phyloP scores from a whole-genome alignment of 2,329 filamentous ascomycete species.

The Aureobasidium pullulans region DNA sequence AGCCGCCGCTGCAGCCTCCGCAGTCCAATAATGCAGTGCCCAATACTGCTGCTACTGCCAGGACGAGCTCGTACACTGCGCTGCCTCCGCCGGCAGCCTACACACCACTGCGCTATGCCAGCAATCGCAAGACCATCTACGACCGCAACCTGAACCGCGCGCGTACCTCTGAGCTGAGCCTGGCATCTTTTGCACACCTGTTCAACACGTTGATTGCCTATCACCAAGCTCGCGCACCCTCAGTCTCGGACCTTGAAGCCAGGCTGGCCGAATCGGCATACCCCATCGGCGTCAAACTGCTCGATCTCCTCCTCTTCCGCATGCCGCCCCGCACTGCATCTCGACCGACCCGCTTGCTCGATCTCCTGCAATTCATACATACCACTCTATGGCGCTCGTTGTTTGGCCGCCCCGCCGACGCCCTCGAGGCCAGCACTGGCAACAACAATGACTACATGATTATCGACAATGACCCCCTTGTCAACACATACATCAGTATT shows the following conservation, averaged over 20 bases:
- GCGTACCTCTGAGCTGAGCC: conserved; percentile 80
- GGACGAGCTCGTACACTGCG: conserved; percentile 17
- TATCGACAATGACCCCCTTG: conserved; percentile 92
- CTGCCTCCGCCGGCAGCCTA: conserved; percentile 28
- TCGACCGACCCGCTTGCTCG: conserved; percentile 79
- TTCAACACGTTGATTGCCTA: conserved; percentile 97
- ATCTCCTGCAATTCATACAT: conserved; percentile 91
- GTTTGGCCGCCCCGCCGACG: conserved; percentile 83
- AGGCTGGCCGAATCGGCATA: conserved; percentile 54
- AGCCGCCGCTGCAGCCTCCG: background rate
- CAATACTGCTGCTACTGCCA: background rate
- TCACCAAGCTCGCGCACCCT: conserved; percentile 81
- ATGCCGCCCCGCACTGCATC: conserved; percentile 58
- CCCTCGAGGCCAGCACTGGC: conserved; percentile 78
- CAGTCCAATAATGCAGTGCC: conserved; percentile 2
- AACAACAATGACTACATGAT: conserved; percentile 98
- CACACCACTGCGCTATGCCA: conserved; percentile 71
- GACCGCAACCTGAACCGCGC: conserved; percentile 88
- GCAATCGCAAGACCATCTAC: conserved; percentile 95
- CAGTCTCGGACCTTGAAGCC: conserved; percentile 80
- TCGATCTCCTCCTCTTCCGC: conserved; percentile 89
- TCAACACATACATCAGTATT: conserved; percentile 88
- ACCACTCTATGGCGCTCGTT: conserved; percentile 87
- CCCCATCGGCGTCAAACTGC: conserved; percentile 84
- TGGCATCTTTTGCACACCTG: conserved; percentile 89